Evolutionary conservation across 1,284 basidiomycete genomes (phyloP), one percentile per base, ranked within the genome.

Genomic region (Cutaneotrichosporon arboriforme): DNA sequence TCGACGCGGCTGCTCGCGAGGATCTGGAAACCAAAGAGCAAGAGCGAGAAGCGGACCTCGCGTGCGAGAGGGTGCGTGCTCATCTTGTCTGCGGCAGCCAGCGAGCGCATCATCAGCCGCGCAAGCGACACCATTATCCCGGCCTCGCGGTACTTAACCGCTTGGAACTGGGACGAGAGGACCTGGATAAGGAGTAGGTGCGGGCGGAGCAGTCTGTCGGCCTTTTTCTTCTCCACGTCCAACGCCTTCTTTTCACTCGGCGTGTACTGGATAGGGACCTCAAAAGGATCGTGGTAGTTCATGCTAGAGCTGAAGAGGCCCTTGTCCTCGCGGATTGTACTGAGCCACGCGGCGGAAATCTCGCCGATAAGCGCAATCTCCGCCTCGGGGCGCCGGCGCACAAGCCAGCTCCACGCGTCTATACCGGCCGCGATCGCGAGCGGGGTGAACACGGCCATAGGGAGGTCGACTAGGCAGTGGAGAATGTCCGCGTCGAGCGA

Each of bases 371-470:
- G 74, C 8, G 75, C 85, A 71, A 87, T 79, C 69, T 87, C 84
- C 21, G 83, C 78, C 51, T 84, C 81, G 1, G 90, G 86, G 51
- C 89, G 84, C 67, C 93, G 88, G 15, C 89, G 84, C 46, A 97
- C 88, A 0, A 97, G 80, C 94, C 93, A 97, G 2, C 88, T 90
- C 96, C 96, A 98, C 4, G 90, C 87, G 69, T 97, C 91, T 46
- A 92, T 86, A 1, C 90, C 93, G 1, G 88, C 83, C 9, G 87
- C 81, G 54, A 97, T 83, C 1, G 92, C 83, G 4, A 87, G 80
- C 1, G 92, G 90, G 0, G 89, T 91, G 62, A 92, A 91, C 4
- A 90, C 84, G 51, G 87, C 86, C 64, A 97, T 88, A 0, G 96
- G 96, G 15, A 98, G 75, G 22, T 82, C 81, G 8, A 98, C 92